Conservation (phyloP, 768 basidiomycete genomes). For the Collybiopsis confluens region DNA sequence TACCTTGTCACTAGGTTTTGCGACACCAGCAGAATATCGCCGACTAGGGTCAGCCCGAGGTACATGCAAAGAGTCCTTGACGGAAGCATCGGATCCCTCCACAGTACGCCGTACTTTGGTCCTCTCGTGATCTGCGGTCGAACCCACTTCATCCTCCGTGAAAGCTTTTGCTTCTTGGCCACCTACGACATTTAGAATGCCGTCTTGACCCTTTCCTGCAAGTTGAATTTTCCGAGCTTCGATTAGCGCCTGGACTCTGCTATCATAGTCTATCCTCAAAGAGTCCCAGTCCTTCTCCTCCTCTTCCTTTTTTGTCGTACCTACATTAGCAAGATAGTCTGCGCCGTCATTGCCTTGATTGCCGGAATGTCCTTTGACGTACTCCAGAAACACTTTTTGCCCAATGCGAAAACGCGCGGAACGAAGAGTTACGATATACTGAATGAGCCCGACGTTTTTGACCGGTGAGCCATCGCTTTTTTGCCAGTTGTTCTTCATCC, state of each 20-base stretch:
- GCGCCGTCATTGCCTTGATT: slow-evolving; percentile 84
- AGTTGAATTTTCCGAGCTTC: neutral
- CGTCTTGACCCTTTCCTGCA: neutral
- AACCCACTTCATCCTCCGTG: neutral
- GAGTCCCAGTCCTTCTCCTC: slow-evolving; percentile 59
- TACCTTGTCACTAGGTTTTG: slow-evolving; percentile 2
- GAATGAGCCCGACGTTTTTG: slow-evolving; percentile 70
- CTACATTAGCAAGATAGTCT: slow-evolving; percentile 65
- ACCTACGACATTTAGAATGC: neutral
- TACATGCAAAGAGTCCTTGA: neutral
- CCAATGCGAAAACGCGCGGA: slow-evolving; percentile 44
- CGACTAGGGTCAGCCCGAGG: neutral
- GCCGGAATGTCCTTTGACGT: slow-evolving; percentile 80
- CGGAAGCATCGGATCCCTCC: neutral
- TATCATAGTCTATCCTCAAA: slow-evolving; percentile 21
- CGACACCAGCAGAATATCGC: neutral
- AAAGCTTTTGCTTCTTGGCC: neutral
- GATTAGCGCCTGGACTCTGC: slow-evolving; percentile 5
- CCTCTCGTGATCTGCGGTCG: too few species aligned
- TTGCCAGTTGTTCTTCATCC: slow-evolving; percentile 53
- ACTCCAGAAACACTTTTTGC: slow-evolving; percentile 56
- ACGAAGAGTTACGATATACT: slow-evolving; percentile 63
- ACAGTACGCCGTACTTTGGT: slow-evolving; percentile 3
- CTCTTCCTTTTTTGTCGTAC: slow-evolving; percentile 33
- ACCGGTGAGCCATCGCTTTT: slow-evolving; percentile 49